Evolutionary conservation across 148 eudicot genomes (phyloP).

Genomic region (Silene conica): DNA sequence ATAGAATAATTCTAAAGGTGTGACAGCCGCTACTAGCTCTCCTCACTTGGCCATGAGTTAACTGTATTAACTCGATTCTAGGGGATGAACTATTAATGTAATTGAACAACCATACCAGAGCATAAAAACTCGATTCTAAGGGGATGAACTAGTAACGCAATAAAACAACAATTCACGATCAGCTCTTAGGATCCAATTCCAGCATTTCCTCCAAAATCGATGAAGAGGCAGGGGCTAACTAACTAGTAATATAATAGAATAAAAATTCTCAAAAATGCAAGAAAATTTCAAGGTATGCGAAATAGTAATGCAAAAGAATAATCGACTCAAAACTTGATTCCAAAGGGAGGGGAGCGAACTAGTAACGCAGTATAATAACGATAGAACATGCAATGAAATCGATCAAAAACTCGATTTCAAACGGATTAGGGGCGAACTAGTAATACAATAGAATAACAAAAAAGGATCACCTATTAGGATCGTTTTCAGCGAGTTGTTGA

Average conservation of each 20-base stretch:
- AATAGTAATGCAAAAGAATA: no score
- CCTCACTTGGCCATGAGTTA: no score
- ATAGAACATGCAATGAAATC: no score
- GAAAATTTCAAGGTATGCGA: background rate
- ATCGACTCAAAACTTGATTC: background rate
- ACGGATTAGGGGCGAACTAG: no score
- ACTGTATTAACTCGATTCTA: background rate
- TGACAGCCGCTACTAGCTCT: no score
- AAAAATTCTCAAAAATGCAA: background rate
- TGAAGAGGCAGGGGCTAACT: background rate
- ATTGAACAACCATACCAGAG: background rate
- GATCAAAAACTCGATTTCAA: background rate
- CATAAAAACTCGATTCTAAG: background rate
- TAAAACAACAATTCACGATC: no score
- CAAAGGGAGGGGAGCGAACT: background rate
- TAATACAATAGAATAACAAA: background rate
- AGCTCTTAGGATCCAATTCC: no score
- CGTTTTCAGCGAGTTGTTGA: slow-evolving; percentile 69
- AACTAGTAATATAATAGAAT: background rate
- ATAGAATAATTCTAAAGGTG: background rate
- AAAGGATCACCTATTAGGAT: slow-evolving; percentile 35
- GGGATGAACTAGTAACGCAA: background rate
- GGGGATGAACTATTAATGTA: background rate
- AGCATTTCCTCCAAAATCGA: background rate
- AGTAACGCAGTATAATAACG: background rate